Percentiles rank a stretch among this genome's conserved stretches.
Evolutionary conservation across 164 flowering plant genomes (phyloP).

Genomic region (Tetracentron sinense): DNA sequence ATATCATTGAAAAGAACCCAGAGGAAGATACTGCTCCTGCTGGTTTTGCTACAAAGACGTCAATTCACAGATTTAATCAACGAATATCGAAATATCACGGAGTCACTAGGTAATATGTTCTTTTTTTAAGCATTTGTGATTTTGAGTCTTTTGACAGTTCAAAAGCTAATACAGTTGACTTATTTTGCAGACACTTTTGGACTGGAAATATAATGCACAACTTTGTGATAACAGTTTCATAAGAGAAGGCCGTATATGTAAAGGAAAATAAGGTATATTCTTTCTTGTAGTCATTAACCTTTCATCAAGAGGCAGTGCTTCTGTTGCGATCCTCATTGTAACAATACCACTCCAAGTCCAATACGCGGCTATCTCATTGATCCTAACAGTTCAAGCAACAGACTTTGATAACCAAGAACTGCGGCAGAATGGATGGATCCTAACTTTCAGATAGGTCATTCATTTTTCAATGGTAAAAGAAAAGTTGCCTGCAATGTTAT

Average conservation of each 20-base stretch:
- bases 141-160: not conserved
- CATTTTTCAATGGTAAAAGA: no score
- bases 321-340: not conserved
- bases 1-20: not conserved
- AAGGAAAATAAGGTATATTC: constrained; percentile 25
- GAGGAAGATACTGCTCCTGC: not conserved
- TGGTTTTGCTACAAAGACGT: constrained; percentile 5
- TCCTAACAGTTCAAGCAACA: no score
- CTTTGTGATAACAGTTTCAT: constrained; percentile 15
- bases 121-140: not conserved
- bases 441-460: no score
- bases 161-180: constrained; percentile 4
- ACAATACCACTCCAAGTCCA: not conserved
- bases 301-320: not conserved
- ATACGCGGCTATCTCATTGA: no score
- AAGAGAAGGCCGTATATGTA: constrained; percentile 18
- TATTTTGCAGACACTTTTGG: constrained; percentile 18
- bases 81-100: constrained; percentile 16
- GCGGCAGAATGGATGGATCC: no score
- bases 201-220: constrained; percentile 21
- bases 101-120: constrained; percentile 18
- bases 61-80: constrained; percentile 5
- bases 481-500: no score
- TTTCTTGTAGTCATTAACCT: not conserved
- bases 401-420: no score